phyloP scores from a whole-genome alignment of 805 yeast species.

The Starmerella apis region DNA sequence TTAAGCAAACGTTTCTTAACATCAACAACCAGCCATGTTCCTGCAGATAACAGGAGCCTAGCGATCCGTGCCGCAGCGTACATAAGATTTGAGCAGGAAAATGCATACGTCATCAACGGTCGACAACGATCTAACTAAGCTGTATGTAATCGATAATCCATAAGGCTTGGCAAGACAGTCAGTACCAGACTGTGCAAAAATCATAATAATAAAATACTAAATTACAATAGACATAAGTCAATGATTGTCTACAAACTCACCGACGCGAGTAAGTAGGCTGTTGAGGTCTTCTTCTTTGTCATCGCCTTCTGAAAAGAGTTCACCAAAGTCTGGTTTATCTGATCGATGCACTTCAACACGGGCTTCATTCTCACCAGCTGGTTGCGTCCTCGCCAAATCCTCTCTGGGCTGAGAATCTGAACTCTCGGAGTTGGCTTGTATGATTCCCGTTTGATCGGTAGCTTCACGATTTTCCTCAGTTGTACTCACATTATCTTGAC shows the following conservation, averaged over 20 bases:
- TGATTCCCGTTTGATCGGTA: not conserved
- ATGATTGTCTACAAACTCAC: constrained; percentile 20
- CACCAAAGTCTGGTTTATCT: not conserved
- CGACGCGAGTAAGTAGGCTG: constrained; percentile 18
- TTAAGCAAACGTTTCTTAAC: not conserved
- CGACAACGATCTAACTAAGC: not conserved
- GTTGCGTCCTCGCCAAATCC: not conserved
- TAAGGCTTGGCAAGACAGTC: no score
- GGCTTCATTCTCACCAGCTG: not conserved
- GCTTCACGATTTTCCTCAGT: not conserved
- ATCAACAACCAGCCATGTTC: constrained; percentile 2
- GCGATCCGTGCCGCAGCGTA: constrained; percentile 2
- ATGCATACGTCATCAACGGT: not conserved
- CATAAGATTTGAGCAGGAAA: no score
- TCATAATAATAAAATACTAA: constrained; percentile 4
- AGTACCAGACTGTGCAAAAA: not conserved
- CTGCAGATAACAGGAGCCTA: not conserved
- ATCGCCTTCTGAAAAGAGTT: not conserved
- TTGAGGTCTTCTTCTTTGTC: constrained; percentile 20
- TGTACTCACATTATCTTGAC: not conserved
- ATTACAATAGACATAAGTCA: constrained; percentile 5
- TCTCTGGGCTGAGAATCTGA: not conserved
- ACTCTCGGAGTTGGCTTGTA: not conserved
- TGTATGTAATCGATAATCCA: not conserved
- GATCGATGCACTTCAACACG: not conserved